Percentiles rank a stretch among this genome's conserved stretches.
These are phyloP conservation scores for Trametes cingulata DNA, from an alignment of 768 basidiomycete genomes.

Conservation along the genomic window DNA sequence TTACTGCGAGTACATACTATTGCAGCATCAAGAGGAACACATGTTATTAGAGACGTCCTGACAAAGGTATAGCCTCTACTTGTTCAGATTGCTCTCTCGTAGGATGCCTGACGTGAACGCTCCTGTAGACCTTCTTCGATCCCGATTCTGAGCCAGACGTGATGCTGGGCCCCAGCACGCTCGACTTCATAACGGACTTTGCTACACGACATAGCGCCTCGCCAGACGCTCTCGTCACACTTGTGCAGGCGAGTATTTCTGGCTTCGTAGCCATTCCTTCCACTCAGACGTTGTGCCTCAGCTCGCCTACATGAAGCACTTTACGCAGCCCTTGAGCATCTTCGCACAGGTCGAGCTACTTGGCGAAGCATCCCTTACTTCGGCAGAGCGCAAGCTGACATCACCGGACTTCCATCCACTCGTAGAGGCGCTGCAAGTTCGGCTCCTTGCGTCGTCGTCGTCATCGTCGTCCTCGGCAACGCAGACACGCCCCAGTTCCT, in stretches of 20 bases:
- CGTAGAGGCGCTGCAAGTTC: constrained; percentile 40
- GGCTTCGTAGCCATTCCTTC: no score
- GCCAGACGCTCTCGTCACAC: constrained; percentile 54
- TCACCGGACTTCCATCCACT: constrained; percentile 32
- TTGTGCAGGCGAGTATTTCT: constrained; percentile 55
- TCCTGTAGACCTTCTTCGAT: constrained; percentile 63
- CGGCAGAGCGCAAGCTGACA: background rate
- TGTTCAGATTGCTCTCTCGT: background rate
- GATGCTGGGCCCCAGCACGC: constrained; percentile 56
- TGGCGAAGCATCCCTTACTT: constrained; percentile 1
- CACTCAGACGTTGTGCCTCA: constrained; percentile 27
- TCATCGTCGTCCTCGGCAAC: background rate
- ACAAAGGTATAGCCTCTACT: constrained; percentile 43
- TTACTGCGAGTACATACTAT: constrained; percentile 56
- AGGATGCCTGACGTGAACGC: background rate
- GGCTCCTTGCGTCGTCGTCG: constrained; percentile 25
- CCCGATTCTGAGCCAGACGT: constrained; percentile 58
- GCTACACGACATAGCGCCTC: constrained; percentile 58
- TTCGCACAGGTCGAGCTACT: constrained; percentile 36
- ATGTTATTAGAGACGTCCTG: constrained; percentile 55
- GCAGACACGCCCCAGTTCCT: background rate
- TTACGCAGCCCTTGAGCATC: constrained; percentile 57
- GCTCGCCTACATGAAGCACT: constrained; percentile 72
- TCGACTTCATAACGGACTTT: constrained; percentile 60
- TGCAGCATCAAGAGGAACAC: constrained; percentile 47